Evolutionary conservation across 805 yeast species (phyloP).

Genomic region (Starmera quercuum): DNA sequence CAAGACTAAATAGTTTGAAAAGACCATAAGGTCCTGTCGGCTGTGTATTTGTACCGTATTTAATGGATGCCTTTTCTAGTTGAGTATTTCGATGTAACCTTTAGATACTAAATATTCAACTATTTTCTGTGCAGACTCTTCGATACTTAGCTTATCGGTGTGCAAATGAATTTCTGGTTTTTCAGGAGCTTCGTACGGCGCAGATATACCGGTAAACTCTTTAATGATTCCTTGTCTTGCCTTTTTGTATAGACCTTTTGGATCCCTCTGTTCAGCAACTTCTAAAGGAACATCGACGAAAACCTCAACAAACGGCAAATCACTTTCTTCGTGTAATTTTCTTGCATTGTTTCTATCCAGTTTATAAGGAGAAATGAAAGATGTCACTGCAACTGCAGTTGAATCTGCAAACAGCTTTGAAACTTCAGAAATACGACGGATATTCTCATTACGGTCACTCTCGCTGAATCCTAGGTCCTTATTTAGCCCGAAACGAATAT

Average conservation of each 20-base stretch:
- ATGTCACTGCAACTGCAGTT: conserved; percentile 80
- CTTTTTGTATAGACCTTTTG: conserved; percentile 93
- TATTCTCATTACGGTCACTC: conserved; percentile 88
- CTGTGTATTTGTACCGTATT: no score
- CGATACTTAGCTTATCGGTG: conserved; percentile 64
- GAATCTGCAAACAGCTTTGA: conserved; percentile 91
- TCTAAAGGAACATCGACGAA: conserved; percentile 89
- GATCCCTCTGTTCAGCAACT: conserved; percentile 95
- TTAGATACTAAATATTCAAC: conserved; percentile 56
- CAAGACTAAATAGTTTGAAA: conserved; percentile 77
- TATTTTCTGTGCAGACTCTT: conserved; percentile 72
- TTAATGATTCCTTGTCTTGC: conserved; percentile 92
- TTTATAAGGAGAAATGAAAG: conserved; percentile 88
- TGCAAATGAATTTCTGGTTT: conserved; percentile 75
- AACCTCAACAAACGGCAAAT: conserved; percentile 82
- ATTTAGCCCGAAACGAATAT: conserved; percentile 89
- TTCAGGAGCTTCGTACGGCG: conserved; percentile 93
- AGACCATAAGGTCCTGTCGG: no score
- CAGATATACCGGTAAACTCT: conserved; percentile 92
- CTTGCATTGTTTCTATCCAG: conserved; percentile 82
- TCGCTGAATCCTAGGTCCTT: conserved; percentile 92
- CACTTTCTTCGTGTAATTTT: conserved; percentile 67
- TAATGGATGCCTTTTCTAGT: no score
- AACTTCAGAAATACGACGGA: conserved; percentile 91
- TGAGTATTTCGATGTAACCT: conserved; percentile 26